Evolutionary conservation across 83 land plant genomes (phyloP).

Genomic region (Picea engelmannii): DNA sequence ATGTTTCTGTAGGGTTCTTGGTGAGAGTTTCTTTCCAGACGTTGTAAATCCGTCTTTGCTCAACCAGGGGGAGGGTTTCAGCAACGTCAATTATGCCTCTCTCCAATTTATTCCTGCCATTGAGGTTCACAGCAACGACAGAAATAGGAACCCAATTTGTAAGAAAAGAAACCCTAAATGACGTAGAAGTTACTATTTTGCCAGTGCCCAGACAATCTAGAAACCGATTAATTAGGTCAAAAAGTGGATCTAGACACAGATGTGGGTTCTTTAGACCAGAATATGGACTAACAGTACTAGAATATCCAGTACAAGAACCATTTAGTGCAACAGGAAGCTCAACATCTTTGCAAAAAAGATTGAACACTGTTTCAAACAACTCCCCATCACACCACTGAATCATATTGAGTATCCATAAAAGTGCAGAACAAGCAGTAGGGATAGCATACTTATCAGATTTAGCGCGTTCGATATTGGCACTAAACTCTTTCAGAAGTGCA

Average conservation of each 20-base stretch:
- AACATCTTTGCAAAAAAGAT: neutral
- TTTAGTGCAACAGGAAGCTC: neutral
- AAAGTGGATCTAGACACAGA: neutral
- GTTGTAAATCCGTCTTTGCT: too few relatives aligned
- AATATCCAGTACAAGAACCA: too few relatives aligned
- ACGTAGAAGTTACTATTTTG: neutral
- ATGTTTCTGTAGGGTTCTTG: too few relatives aligned
- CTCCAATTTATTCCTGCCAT: too few relatives aligned
- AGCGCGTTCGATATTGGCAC: neutral
- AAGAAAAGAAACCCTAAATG: neutral
- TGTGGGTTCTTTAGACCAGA: too few relatives aligned
- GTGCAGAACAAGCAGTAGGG: neutral
- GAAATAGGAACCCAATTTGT: neutral
- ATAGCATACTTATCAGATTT: neutral
- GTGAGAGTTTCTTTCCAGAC: too few relatives aligned
- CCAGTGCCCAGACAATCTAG: neutral
- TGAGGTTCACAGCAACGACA: too few relatives aligned
- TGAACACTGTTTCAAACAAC: neutral
- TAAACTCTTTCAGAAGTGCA: neutral
- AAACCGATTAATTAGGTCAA: neutral
- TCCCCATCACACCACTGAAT: neutral
- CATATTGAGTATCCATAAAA: neutral
- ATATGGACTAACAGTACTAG: neutral
- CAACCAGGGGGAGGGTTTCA: too few relatives aligned
- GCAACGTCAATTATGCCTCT: too few relatives aligned